These are phyloP conservation scores for Fraxinus quadrangulata DNA, from an alignment of 257 asterid species.

Conservation along the genomic window DNA sequence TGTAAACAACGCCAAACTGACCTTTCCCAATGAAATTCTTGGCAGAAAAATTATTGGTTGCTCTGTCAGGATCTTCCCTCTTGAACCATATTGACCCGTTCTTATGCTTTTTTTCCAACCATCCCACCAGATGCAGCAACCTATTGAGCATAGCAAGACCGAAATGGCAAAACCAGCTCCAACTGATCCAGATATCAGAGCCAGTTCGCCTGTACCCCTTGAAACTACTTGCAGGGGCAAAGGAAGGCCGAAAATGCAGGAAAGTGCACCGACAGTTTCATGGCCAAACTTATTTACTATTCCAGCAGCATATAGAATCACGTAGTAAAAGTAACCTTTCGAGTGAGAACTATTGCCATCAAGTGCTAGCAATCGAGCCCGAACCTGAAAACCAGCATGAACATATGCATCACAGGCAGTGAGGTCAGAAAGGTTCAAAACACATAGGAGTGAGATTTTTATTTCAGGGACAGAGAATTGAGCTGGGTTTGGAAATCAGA, in stretches of 20 bases:
- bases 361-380: constrained; percentile 34
- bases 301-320: constrained; percentile 62
- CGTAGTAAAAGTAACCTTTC: constrained; percentile 52
- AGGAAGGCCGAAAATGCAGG: constrained; percentile 62
- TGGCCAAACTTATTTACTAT: constrained; percentile 55
- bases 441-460: constrained; percentile 39
- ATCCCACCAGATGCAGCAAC: constrained; percentile 28
- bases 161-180: constrained; percentile 44
- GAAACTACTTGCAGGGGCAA: constrained; percentile 17
- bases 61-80: constrained; percentile 46
- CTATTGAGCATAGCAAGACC: constrained; percentile 25
- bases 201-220: constrained; percentile 10
- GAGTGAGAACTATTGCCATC: constrained; percentile 48
- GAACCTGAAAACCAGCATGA: constrained; percentile 52
- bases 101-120: constrained; percentile 30
- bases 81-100: constrained; percentile 39
- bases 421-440: constrained; percentile 38
- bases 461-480: constrained; percentile 39
- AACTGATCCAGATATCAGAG: constrained; percentile 28
- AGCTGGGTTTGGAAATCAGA: constrained; percentile 48
- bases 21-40: constrained; percentile 56
- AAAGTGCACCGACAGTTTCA: constrained; percentile 40
- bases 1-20: constrained; percentile 54
- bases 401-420: constrained; percentile 56
- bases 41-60: constrained; percentile 43